Evolutionary conservation across 805 yeast genomes (phyloP), one percentile per base, ranked within the genome.

Genomic region (Starmerella cellae): DNA sequence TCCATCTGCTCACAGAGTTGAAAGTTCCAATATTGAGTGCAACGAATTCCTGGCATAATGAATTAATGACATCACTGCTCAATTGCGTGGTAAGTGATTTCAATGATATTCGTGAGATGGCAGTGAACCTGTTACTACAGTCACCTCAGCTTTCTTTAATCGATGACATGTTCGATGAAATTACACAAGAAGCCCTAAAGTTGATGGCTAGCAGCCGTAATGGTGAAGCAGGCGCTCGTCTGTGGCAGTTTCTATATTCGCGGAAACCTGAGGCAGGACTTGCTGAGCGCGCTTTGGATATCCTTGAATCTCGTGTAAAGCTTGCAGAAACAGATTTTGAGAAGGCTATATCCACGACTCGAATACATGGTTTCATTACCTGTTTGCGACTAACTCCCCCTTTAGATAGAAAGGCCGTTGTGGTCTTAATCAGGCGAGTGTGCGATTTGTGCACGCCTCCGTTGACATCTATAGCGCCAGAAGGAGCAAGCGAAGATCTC

Each of bases 21-120:
- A 14, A 19, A n/a, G 4, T 26, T 22, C 27, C 38, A 5, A 6
- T 36, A 6, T 17, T 36, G 16, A 6, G 9, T n/a, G 9, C 6
- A 17, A 24, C 4, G 10, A n/a, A 14, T 14, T 10, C 32, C 5
- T 36, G 39, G 39, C 30, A 36, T n/a, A 16, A 16, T 13, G n/a
- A 24, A n/a, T 31, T 73, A 23, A 54, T 71, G 1, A 61, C 77
- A 38, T 53, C 74, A 8, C 60, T 85, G 39, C 57, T 79, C 17
- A 81, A 79, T 49, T 74, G 74, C 42, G 63, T 82, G 6, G 63
- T 75, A 24, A 79, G 79, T 56, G 78, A 79, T 47, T 85, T 75
- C 59, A 84, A 81, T 43, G 95, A 85, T 55, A 69, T 87, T 17
- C 69, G 97, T 45, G 65, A 67, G 4, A 43, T 55, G 9, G 64